phyloP scores from a whole-genome alignment of 2,329 filamentous ascomycete genomes.

The Monosporascus ibericus region DNA sequence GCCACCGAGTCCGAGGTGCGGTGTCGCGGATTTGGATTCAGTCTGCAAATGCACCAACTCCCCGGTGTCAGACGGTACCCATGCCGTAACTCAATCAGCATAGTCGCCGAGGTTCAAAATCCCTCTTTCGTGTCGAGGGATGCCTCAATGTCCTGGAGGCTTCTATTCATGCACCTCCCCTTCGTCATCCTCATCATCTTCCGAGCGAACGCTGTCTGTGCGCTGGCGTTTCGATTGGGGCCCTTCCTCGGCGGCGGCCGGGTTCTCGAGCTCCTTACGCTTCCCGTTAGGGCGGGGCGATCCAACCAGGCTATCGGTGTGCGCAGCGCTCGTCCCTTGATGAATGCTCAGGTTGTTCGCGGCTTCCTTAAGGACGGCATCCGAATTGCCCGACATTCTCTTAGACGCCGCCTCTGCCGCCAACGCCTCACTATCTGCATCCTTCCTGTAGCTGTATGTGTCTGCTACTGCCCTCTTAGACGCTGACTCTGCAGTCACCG shows the following conservation, averaged over 20 bases:
- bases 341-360: slow-evolving; percentile 24
- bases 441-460: slow-evolving; percentile 1
- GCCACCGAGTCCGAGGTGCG: too few species aligned
- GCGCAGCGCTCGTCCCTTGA: slow-evolving; percentile 19
- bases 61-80: too few species aligned
- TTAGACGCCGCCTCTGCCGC: slow-evolving; percentile 31
- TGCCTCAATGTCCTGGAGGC: neutral
- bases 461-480: slow-evolving; percentile 24
- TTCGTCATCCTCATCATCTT: slow-evolving; percentile 34
- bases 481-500: slow-evolving; percentile 25
- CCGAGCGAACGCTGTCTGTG: neutral
- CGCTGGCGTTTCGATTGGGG: slow-evolving; percentile 38
- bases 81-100: too few species aligned
- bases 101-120: too few species aligned
- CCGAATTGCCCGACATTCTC: slow-evolving; percentile 24
- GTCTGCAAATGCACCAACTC: too few species aligned
- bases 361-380: slow-evolving; percentile 23
- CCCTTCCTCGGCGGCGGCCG: slow-evolving; percentile 24
- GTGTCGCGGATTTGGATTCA: too few species aligned
- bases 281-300: slow-evolving; percentile 32
- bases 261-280: slow-evolving; percentile 33
- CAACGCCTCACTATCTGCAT: slow-evolving; percentile 20
- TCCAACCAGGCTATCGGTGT: slow-evolving; percentile 21
- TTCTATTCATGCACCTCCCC: slow-evolving; percentile 35
- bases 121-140: neutral